phyloP scores from a whole-genome alignment of 2,329 filamentous ascomycete species.

The Diaporthe batatas region DNA sequence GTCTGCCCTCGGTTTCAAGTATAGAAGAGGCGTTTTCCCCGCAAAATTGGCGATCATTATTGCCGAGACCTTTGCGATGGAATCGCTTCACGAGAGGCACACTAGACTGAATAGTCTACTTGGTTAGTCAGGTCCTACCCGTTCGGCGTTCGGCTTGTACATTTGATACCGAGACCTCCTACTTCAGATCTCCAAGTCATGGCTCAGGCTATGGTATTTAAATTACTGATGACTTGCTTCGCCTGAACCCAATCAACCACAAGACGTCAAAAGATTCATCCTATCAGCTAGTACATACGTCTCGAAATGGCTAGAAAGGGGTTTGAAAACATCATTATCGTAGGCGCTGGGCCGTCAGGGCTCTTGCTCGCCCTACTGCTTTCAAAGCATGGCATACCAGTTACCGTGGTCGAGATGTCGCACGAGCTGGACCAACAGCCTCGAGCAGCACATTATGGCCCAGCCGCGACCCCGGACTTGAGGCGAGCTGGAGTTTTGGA shows the following conservation, averaged over 20 bases:
- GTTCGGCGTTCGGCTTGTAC: constrained; percentile 24
- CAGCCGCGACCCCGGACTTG: constrained; percentile 70
- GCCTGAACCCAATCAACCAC: too few relatives aligned
- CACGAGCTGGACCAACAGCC: constrained; percentile 69
- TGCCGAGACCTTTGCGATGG: constrained; percentile 9
- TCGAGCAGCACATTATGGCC: constrained; percentile 72
- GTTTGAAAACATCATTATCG: constrained; percentile 53
- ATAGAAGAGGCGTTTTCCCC: constrained; percentile 13
- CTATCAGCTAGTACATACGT: background rate
- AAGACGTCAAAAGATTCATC: background rate
- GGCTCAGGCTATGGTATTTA: background rate
- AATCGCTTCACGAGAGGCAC: constrained; percentile 1
- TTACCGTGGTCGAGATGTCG: constrained; percentile 68
- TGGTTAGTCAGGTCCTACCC: background rate
- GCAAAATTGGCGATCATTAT: constrained; percentile 23
- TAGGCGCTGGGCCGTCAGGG: constrained; percentile 64
- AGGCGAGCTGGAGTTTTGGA: constrained; percentile 70
- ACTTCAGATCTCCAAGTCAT: background rate
- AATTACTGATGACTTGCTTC: background rate
- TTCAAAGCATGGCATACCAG: constrained; percentile 63
- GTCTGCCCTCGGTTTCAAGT: background rate
- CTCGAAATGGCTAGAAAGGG: constrained; percentile 37
- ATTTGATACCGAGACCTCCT: constrained; percentile 11
- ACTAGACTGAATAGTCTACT: background rate
- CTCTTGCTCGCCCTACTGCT: constrained; percentile 66